These are phyloP conservation scores for Pseudogymnoascus sp. DNA, from an alignment of 2,329 filamentous ascomycete species.

Conservation along the genomic window DNA sequence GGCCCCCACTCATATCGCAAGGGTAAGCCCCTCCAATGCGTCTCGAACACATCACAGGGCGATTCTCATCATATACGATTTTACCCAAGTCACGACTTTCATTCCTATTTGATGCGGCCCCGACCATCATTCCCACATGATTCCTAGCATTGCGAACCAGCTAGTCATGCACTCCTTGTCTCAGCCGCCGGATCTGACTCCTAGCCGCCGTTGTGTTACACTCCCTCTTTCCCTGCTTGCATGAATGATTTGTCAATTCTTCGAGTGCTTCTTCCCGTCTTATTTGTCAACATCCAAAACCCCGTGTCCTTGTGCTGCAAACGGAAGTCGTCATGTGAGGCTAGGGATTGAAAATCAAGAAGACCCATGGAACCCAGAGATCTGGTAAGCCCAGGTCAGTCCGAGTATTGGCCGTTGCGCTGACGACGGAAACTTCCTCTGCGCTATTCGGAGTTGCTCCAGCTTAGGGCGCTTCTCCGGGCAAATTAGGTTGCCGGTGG, in stretches of 20 bases:
- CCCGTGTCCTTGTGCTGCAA: slow-evolving; percentile 1
- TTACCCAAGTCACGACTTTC: neutral
- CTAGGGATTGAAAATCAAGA: slow-evolving; percentile 1
- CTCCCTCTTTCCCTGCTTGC: slow-evolving; percentile 1
- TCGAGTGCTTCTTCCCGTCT: slow-evolving; percentile 1
- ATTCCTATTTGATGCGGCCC: neutral
- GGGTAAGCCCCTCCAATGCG: neutral
- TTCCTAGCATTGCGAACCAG: neutral
- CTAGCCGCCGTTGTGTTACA: neutral
- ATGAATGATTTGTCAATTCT: slow-evolving; percentile 3
- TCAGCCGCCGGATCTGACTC: neutral
- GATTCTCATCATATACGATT: neutral
- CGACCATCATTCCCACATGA: neutral
- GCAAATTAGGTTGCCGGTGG: neutral
- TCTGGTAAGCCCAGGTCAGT: slow-evolving; percentile 1
- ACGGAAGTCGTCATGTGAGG: slow-evolving; percentile 3
- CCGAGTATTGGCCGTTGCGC: slow-evolving; percentile 7
- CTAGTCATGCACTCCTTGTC: slow-evolving; percentile 3
- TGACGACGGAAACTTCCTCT: slow-evolving; percentile 1
- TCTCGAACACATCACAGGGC: neutral
- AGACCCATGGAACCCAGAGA: neutral
- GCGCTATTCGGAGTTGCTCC: neutral
- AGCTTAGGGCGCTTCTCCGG: neutral
- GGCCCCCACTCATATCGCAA: neutral
- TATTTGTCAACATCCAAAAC: neutral